phyloP scores from a whole-genome alignment of 495 filamentous ascomycete species.

The Darksidea phi region DNA sequence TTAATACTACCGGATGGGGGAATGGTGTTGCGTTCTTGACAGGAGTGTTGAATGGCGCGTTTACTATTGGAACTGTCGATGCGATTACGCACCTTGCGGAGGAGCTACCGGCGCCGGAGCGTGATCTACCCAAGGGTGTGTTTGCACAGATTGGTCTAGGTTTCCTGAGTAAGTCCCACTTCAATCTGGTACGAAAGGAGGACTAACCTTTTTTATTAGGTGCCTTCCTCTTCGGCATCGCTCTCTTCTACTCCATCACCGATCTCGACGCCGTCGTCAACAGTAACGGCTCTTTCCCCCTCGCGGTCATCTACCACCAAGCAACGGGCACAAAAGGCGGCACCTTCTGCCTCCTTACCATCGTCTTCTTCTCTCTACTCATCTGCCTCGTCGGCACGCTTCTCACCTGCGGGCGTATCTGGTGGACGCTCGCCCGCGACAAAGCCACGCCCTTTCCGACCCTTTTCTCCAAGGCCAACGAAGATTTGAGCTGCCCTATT shows the following conservation, averaged over 20 bases:
- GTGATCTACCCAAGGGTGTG: conserved; percentile 59
- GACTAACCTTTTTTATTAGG: conserved; percentile 22
- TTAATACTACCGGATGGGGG: conserved; percentile 58
- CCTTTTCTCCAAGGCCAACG: conserved; percentile 52
- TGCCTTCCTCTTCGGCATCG: conserved; percentile 71
- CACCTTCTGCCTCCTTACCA: conserved; percentile 64
- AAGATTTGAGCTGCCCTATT: conserved; percentile 56
- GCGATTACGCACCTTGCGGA: conserved; percentile 73
- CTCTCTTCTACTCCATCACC: conserved; percentile 69
- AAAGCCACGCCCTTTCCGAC: conserved; percentile 56
- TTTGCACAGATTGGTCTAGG: conserved; percentile 50
- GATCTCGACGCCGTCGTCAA: conserved; percentile 60
- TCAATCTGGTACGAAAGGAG: background rate
- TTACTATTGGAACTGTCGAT: conserved; percentile 77
- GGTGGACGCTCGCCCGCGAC: conserved; percentile 80
- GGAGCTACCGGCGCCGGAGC: conserved; percentile 67
- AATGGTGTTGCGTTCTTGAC: conserved; percentile 73
- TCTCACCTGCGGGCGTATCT: conserved; percentile 70
- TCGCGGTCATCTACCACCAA: conserved; percentile 75
- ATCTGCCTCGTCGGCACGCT: conserved; percentile 67
- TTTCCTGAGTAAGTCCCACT: conserved; percentile 48
- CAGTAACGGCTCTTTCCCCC: conserved; percentile 60
- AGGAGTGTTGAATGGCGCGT: conserved; percentile 85
- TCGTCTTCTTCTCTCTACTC: conserved; percentile 64
- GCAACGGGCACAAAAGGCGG: conserved; percentile 63